Conservation (phyloP, 805 yeast species). For the Metschnikowia henanensis region DNA sequence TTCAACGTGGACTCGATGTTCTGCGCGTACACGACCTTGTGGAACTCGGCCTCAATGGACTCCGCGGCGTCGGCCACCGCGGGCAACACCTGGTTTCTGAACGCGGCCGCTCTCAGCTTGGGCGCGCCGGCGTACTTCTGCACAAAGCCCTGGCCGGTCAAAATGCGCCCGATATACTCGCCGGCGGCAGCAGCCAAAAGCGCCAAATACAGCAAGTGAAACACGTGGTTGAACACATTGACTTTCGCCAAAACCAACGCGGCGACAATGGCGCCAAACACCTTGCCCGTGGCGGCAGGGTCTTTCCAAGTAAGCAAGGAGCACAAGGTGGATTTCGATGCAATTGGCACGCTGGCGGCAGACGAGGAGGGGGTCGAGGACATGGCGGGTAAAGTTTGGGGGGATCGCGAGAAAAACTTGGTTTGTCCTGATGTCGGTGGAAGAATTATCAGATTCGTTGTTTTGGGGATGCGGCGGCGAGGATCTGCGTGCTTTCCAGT, state of each 20-base stretch:
- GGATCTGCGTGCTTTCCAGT: neutral
- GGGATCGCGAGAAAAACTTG: neutral
- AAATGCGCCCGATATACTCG: slow-evolving; percentile 71
- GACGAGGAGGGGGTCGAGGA: slow-evolving; percentile 4
- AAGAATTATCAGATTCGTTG: too few relatives aligned
- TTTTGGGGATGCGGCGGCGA: neutral
- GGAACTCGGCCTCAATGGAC: slow-evolving; percentile 50
- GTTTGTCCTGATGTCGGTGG: too few relatives aligned
- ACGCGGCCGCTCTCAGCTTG: slow-evolving; percentile 32
- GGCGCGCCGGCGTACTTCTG: slow-evolving; percentile 70
- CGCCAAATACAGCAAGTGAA: slow-evolving; percentile 58
- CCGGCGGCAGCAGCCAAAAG: slow-evolving; percentile 66
- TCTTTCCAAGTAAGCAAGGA: slow-evolving; percentile 69
- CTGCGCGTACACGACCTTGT: slow-evolving; percentile 62
- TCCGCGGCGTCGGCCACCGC: slow-evolving; percentile 46
- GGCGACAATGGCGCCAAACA: slow-evolving; percentile 62
- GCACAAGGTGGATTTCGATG: slow-evolving; percentile 16
- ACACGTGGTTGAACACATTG: slow-evolving; percentile 59
- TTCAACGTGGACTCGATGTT: slow-evolving; percentile 72
- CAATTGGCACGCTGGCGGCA: slow-evolving; percentile 1
- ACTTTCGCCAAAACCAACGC: slow-evolving; percentile 60
- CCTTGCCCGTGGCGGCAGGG: slow-evolving; percentile 75
- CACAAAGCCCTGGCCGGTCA: slow-evolving; percentile 80
- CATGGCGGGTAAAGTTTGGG: neutral
- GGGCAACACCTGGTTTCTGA: slow-evolving; percentile 42